Evolutionary conservation across 805 yeast genomes (phyloP), one percentile per base, ranked within the genome.

Genomic region (Nakazawaea ishiwadae): DNA sequence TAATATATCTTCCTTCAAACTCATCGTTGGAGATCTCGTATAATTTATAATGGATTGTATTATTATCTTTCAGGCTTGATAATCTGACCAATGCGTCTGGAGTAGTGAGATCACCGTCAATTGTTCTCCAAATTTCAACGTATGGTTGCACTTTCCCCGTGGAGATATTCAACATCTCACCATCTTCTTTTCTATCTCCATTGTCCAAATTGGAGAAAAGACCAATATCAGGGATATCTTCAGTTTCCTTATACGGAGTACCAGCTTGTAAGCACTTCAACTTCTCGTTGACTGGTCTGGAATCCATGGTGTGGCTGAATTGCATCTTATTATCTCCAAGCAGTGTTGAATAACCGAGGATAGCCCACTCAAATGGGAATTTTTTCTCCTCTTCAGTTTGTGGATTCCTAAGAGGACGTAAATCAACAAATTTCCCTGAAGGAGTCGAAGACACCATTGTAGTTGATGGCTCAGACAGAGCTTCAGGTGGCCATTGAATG

Each of bases 301-400:
- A 17, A 71, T 60, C 17, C 56, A 71, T 23, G 51, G 52, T 14
- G 48, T 70, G 73, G 23, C 61, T 52, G 51, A 73, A 75, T 48
- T 59, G 56, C 10, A 70, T 55, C 36, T 53, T 56, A 32, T 53
- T 56, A 9, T 65, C 66, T 5, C 56, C 60, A 27, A 68, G 50
- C 3, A 59, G 56, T 12, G 59, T 59, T 38, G 75, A 76, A 1
- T 53, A 54, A 2, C 86, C 85, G 4, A 72, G 70, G 56, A 77
- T 72, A 1, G 70, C 75, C 81, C 83, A 75, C 50, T 79, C 79
- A 48, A 76, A 76, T 17, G 74, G 74, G 48, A 67, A 68, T n/a
- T 46, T 49, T 14, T 50, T 50, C 35, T 56, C 62, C 4, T 51
- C 48, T 2, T 50, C 51, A 3, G 52, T 51, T 5, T 38, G 23